Evolutionary conservation across 176 grass and related monocot genomes (phyloP).

Genomic region (Ampelocalamus luodianensis): DNA sequence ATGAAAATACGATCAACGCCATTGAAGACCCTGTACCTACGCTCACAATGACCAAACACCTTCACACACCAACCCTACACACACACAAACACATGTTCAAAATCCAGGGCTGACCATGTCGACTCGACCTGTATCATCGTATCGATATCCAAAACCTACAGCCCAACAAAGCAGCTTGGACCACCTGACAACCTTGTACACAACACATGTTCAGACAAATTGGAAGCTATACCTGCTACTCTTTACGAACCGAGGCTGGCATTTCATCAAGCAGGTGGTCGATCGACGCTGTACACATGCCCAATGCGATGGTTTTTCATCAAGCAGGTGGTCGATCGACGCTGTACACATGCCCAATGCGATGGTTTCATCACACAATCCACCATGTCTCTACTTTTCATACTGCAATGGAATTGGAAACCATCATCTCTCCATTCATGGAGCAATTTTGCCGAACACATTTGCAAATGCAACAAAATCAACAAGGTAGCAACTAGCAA

Average conservation of each 20-base stretch:
- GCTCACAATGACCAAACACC: slow-evolving; percentile 42
- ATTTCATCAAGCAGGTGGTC: slow-evolving; percentile 46
- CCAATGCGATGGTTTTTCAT: too few relatives aligned
- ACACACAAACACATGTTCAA: slow-evolving; percentile 21
- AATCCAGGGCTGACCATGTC: background rate
- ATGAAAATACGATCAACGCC: background rate
- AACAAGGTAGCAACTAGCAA: background rate
- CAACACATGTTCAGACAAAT: slow-evolving; percentile 33
- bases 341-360: background rate
- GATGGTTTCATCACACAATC: background rate
- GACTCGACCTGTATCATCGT: slow-evolving; percentile 19
- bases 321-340: slow-evolving; percentile 5
- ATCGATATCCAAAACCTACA: slow-evolving; percentile 26
- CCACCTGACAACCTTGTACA: slow-evolving; percentile 32
- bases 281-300: background rate
- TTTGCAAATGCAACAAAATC: background rate
- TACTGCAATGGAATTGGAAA: background rate
- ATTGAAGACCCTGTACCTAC: slow-evolving; percentile 35
- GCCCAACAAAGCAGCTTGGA: slow-evolving; percentile 39
- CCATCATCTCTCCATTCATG: background rate
- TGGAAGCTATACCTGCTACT: slow-evolving; percentile 16
- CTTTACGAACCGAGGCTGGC: slow-evolving; percentile 10
- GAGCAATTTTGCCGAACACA: background rate
- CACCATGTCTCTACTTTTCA: background rate
- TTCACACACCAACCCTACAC: slow-evolving; percentile 39